Evolutionary conservation across 768 basidiomycete genomes (phyloP).

Genomic region (Macrolepiota fuliginosa): DNA sequence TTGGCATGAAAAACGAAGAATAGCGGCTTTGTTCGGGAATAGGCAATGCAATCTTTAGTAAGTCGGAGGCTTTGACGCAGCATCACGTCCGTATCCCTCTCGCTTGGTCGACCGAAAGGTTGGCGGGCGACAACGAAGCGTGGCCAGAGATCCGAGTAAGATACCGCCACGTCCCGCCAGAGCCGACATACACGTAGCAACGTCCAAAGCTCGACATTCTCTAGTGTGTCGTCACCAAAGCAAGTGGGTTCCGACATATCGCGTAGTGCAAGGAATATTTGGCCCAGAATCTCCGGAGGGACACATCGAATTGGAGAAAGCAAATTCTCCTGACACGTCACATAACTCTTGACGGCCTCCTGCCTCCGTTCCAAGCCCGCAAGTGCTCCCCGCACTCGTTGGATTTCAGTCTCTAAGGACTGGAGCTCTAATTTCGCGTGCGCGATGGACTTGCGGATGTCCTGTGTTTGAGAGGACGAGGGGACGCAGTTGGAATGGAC

Average conservation of each 20-base stretch:
- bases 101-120: conserved; percentile 3
- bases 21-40: background rate
- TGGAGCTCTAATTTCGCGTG: background rate
- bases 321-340: conserved; percentile 15
- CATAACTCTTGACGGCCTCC: background rate
- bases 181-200: conserved; percentile 6
- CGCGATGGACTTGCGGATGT: background rate
- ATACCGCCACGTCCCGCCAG: conserved; percentile 6
- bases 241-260: background rate
- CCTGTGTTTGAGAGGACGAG: background rate
- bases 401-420: conserved; percentile 13
- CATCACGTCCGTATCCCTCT: background rate
- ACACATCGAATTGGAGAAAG: conserved; percentile 17
- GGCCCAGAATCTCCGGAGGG: conserved; percentile 19
- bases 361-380: conserved; percentile 7
- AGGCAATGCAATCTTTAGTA: background rate
- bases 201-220: conserved; percentile 7
- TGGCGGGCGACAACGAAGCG: background rate
- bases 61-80: background rate
- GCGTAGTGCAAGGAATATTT: conserved; percentile 17
- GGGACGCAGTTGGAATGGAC: background rate
- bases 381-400: conserved; percentile 3
- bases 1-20: conserved; percentile 2
- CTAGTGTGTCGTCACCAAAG: conserved; percentile 4
- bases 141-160: conserved; percentile 8